Evolutionary conservation across 352 stramenopile genomes (phyloP).

Genomic region (Phytophthora kernoviae): DNA sequence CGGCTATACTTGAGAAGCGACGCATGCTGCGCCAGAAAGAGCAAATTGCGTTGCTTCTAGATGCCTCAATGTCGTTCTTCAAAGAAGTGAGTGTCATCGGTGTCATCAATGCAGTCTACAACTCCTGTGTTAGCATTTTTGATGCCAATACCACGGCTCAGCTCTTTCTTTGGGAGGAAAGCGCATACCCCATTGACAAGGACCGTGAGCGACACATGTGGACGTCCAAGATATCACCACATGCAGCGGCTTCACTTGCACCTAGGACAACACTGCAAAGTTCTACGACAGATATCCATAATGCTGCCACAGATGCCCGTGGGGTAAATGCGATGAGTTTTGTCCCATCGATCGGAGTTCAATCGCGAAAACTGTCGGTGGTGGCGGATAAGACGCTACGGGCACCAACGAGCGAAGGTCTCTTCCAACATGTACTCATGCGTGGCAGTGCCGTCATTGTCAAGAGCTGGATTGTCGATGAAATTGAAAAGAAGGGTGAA

Average conservation of each 20-base stretch:
- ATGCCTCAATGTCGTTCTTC: constrained; percentile 81
- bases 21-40: constrained; percentile 66
- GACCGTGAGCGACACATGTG: constrained; percentile 55
- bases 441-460: constrained; percentile 55
- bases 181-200: constrained; percentile 9
- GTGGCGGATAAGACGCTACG: constrained; percentile 63
- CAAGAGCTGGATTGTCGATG: constrained; percentile 49
- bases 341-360: constrained; percentile 36
- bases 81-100: constrained; percentile 82
- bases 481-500: constrained; percentile 18
- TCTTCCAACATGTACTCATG: constrained; percentile 64
- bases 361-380: constrained; percentile 61
- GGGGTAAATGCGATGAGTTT: constrained; percentile 25
- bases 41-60: constrained; percentile 62
- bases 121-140: constrained; percentile 71
- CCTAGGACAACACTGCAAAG: constrained; percentile 7
- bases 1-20: constrained; percentile 76
- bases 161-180: constrained; percentile 66
- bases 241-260: constrained; percentile 13
- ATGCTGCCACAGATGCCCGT: constrained; percentile 4
- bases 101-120: constrained; percentile 84
- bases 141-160: constrained; percentile 60
- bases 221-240: constrained; percentile 66
- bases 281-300: constrained; percentile 10
- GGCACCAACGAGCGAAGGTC: constrained; percentile 50